phyloP scores from a whole-genome alignment of 1,139 yeast species.

The Lodderomyces elongisporus region DNA sequence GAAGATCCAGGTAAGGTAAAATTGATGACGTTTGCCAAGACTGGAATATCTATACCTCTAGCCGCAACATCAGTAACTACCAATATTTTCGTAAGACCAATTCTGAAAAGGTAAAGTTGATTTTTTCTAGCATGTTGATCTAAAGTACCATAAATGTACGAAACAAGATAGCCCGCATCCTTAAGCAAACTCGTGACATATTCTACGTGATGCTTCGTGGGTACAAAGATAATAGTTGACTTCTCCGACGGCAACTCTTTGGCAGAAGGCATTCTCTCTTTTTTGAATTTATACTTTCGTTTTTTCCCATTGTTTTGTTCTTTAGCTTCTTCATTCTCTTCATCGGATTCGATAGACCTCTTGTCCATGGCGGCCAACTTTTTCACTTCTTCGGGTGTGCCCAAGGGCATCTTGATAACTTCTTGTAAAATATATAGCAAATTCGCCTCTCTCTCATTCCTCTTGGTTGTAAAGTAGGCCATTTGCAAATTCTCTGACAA shows the following conservation, averaged over 20 bases:
- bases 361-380: conserved; percentile 47
- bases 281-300: conserved; percentile 35
- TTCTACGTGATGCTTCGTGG: conserved; percentile 97
- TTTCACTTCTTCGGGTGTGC: conserved; percentile 58
- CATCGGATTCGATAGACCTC: conserved; percentile 36
- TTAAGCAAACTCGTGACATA: conserved; percentile 67
- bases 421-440: conserved; percentile 71
- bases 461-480: conserved; percentile 79
- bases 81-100: conserved; percentile 74
- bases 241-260: conserved; percentile 76
- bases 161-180: conserved; percentile 77
- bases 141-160: conserved; percentile 88
- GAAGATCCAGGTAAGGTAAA: conserved; percentile 88
- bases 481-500: conserved; percentile 86
- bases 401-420: conserved; percentile 79
- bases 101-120: conserved; percentile 78
- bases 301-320: conserved; percentile 21
- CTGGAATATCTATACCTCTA: conserved; percentile 98
- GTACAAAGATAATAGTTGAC: conserved; percentile 91
- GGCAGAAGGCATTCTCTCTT: conserved; percentile 67
- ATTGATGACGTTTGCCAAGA: conserved; percentile 89
- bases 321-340: conserved; percentile 30
- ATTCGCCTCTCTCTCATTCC: conserved; percentile 87
- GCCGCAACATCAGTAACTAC: conserved; percentile 99
- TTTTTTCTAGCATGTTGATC: conserved; percentile 94